A percentile compares a stretch with the other conserved stretches of the same genome.
phyloP scores from a whole-genome alignment of 2,329 filamentous ascomycete species.

The Phyllosticta ampelicida region DNA sequence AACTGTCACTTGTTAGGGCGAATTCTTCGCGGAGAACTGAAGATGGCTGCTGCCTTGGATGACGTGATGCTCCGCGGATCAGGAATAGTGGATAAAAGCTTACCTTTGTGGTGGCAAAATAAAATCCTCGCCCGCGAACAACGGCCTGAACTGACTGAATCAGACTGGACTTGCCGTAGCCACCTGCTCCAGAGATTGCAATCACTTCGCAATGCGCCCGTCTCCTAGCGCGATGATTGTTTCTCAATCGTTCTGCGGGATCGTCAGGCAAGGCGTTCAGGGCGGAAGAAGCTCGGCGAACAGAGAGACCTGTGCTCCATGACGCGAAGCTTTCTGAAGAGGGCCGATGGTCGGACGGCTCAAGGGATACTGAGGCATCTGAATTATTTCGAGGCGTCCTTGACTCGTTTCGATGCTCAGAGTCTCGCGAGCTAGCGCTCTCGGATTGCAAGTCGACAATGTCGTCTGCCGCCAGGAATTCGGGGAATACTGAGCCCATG shows the following conservation, averaged over 20 bases:
- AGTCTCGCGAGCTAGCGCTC: slow-evolving; percentile 45
- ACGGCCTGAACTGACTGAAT: slow-evolving; percentile 47
- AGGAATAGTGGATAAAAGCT: not conserved
- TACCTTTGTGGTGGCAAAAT: slow-evolving; percentile 46
- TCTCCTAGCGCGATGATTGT: slow-evolving; percentile 3
- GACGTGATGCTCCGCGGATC: not conserved
- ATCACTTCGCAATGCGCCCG: slow-evolving; percentile 50
- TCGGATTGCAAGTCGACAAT: slow-evolving; percentile 30
- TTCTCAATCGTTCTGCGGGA: slow-evolving; percentile 1
- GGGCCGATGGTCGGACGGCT: slow-evolving; percentile 5
- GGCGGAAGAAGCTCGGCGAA: slow-evolving; percentile 4
- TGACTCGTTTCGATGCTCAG: slow-evolving; percentile 21
- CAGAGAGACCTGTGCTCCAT: not conserved
- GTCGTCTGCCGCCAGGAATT: slow-evolving; percentile 30
- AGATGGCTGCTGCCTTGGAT: not conserved
- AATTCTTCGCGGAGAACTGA: not conserved
- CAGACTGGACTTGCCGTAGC: slow-evolving; percentile 50
- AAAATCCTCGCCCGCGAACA: slow-evolving; percentile 45
- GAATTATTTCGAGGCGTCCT: slow-evolving; percentile 10
- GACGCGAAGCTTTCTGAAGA: slow-evolving; percentile 6
- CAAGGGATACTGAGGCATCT: slow-evolving; percentile 4
- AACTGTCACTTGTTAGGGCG: slow-evolving; percentile 25
- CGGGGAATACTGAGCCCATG: slow-evolving; percentile 11
- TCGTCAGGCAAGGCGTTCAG: not conserved
- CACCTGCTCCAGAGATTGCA: slow-evolving; percentile 45